These are phyloP conservation scores for Lippia alba DNA, from an alignment of 305 asterid species.

Conservation along the genomic window DNA sequence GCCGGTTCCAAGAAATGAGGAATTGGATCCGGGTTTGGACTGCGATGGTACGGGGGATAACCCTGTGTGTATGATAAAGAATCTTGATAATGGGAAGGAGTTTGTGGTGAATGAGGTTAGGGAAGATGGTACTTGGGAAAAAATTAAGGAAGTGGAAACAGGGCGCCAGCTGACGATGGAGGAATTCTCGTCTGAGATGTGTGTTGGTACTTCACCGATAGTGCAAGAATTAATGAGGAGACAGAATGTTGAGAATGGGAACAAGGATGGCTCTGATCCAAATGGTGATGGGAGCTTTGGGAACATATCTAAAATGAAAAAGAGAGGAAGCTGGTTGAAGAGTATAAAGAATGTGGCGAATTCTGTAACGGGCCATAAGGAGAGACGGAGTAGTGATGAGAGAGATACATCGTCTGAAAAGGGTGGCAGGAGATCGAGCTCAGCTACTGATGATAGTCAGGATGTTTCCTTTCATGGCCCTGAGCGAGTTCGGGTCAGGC, in stretches of 20 bases:
- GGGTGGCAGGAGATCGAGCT: slow-evolving; percentile 98
- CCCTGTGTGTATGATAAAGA: slow-evolving; percentile 75
- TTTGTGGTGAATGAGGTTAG: slow-evolving; percentile 92
- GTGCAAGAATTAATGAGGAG: slow-evolving; percentile 98
- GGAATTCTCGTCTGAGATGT: slow-evolving; percentile 90
- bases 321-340: slow-evolving; percentile 79
- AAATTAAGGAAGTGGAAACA: slow-evolving; percentile 88
- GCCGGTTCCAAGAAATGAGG: slow-evolving; percentile 40
- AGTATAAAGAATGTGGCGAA: slow-evolving; percentile 79
- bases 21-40: slow-evolving; percentile 44
- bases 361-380: slow-evolving; percentile 80
- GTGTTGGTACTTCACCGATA: slow-evolving; percentile 95
- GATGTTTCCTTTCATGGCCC: slow-evolving; percentile 92
- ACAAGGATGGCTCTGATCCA: slow-evolving; percentile 53
- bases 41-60: slow-evolving; percentile 41
- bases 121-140: slow-evolving; percentile 95
- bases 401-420: slow-evolving; percentile 96
- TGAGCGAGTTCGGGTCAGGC: slow-evolving; percentile 83
- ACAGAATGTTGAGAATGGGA: slow-evolving; percentile 86
- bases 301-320: slow-evolving; percentile 67
- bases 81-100: slow-evolving; percentile 95
- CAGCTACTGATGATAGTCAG: slow-evolving; percentile 99
- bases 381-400: slow-evolving; percentile 91
- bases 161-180: slow-evolving; percentile 97
- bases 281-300: slow-evolving; percentile 62